Evolutionary conservation across 1,284 basidiomycete genomes (phyloP).

Genomic region (Omphalotus olearius): DNA sequence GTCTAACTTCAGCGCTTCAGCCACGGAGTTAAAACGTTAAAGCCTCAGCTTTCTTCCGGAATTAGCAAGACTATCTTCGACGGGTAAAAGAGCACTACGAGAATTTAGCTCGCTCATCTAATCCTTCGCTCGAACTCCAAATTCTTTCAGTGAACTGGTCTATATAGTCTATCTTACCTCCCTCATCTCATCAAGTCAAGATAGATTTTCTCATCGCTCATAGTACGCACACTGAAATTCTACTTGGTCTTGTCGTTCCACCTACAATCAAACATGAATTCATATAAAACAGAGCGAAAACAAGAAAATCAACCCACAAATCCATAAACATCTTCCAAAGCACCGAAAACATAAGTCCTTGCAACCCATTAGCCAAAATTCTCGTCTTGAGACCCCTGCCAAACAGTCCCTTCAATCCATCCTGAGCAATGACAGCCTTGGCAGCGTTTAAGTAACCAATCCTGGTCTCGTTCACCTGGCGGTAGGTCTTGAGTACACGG

Average conservation of each 20-base stretch:
- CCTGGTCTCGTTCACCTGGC: slow-evolving; percentile 78
- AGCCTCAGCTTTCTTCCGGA: no score
- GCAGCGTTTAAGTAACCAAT: slow-evolving; percentile 75
- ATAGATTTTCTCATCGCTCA: no score
- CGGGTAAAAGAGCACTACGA: no score
- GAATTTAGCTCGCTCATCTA: no score
- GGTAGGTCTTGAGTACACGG: slow-evolving; percentile 89
- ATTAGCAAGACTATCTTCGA: no score
- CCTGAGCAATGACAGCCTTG: slow-evolving; percentile 56
- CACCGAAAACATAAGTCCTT: slow-evolving; percentile 81
- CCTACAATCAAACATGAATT: slow-evolving; percentile 16
- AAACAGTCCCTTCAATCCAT: slow-evolving; percentile 66
- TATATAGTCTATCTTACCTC: no score
- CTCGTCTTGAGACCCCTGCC: slow-evolving; percentile 82
- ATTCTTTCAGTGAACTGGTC: no score
- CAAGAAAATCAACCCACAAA: slow-evolving; percentile 46
- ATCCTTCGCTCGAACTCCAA: no score
- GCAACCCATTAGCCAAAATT: slow-evolving; percentile 80
- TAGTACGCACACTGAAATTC: background rate
- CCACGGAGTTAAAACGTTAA: no score
- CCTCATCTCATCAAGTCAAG: no score
- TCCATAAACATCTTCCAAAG: slow-evolving; percentile 86
- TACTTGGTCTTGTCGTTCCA: slow-evolving; percentile 33
- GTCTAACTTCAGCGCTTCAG: no score
- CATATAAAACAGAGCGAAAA: background rate